These are phyloP conservation scores for Rhizopus sp. DNA, from an alignment of 371 early-diverging fungal species.

Conservation along the genomic window DNA sequence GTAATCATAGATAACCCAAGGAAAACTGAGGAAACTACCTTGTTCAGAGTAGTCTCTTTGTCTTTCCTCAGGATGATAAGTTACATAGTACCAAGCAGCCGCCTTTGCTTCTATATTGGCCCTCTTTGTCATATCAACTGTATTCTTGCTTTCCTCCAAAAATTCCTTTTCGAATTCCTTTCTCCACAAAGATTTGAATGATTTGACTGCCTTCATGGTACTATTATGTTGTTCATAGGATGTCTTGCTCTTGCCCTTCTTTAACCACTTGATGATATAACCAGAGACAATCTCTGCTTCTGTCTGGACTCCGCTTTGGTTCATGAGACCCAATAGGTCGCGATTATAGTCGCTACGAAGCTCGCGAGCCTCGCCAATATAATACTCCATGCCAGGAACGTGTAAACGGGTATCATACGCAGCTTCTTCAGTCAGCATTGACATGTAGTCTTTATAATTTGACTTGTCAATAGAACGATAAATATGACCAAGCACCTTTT, in stretches of 20 bases:
- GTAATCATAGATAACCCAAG: slow-evolving; percentile 63
- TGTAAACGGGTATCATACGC: slow-evolving; percentile 51
- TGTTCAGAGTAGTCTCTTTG: slow-evolving; percentile 19
- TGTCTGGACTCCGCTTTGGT: slow-evolving; percentile 64
- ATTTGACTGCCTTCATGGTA: slow-evolving; percentile 41
- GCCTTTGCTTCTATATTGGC: slow-evolving; percentile 56
- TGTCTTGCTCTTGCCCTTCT: slow-evolving; percentile 39
- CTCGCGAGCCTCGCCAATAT: slow-evolving; percentile 53
- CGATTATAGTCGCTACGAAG: slow-evolving; percentile 51
- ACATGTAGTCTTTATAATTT: slow-evolving; percentile 40
- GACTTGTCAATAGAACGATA: slow-evolving; percentile 55
- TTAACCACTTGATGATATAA: slow-evolving; percentile 43
- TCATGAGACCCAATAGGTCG: slow-evolving; percentile 60
- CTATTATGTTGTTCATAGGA: slow-evolving; percentile 49
- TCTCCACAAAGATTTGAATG: slow-evolving; percentile 44
- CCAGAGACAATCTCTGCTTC: slow-evolving; percentile 55
- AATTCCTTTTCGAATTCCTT: slow-evolving; percentile 52
- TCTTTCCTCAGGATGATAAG: slow-evolving; percentile 56
- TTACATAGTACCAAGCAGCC: slow-evolving; percentile 77
- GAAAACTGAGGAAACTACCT: slow-evolving; percentile 55
- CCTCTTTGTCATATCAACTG: slow-evolving; percentile 17
- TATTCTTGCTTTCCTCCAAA: slow-evolving; percentile 8
- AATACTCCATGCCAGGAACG: slow-evolving; percentile 57
- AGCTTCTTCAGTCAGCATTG: slow-evolving; percentile 22
- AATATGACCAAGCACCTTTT: slow-evolving; percentile 65